Conservation (phyloP, 78 protist genomes). For the Planoprotostelium fungivorum region DNA sequence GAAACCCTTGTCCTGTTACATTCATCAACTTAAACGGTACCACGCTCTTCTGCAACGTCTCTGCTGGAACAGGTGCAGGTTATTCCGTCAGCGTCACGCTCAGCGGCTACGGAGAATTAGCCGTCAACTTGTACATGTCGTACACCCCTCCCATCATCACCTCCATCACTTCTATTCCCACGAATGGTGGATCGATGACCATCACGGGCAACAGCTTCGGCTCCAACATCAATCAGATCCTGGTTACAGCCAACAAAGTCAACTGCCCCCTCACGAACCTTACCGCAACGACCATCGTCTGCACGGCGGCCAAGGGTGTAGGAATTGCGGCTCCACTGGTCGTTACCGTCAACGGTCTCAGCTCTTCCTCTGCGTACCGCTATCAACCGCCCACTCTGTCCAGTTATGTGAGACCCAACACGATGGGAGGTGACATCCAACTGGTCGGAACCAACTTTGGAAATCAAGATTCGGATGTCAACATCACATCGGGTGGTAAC, state of each 20-base stretch:
- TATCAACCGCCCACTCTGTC: neutral
- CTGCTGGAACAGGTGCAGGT: neutral
- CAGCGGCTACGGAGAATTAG: too few relatives aligned
- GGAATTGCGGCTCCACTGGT: neutral
- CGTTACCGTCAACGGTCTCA: neutral
- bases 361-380: neutral
- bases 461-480: neutral
- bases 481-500: neutral
- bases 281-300: neutral
- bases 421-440: neutral
- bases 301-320: neutral
- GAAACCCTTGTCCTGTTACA: neutral
- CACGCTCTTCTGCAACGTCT: neutral
- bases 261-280: neutral
- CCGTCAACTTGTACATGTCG: neutral
- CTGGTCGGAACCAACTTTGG: neutral
- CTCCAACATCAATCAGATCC: neutral
- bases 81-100: neutral
- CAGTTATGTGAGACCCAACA: neutral
- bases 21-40: neutral
- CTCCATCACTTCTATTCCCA: neutral
- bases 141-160: neutral
- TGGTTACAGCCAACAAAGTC: neutral
- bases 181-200: neutral
- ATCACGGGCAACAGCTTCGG: neutral